Evolutionary conservation across 2,329 filamentous ascomycete species (phyloP), one percentile per base, ranked within the genome.

Genomic region (Byssoonygena ceratinophila): DNA sequence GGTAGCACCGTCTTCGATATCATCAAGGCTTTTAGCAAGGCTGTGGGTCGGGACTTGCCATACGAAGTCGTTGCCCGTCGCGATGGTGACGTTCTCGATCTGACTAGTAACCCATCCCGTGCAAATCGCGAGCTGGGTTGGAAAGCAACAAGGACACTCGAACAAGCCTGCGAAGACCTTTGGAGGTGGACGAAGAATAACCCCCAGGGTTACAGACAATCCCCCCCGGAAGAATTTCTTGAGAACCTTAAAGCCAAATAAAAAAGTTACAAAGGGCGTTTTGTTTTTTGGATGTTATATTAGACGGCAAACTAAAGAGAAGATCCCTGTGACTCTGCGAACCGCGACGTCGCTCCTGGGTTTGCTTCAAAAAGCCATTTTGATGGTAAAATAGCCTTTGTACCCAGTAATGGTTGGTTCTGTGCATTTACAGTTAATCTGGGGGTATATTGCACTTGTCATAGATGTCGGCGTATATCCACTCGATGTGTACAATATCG

Each of bases 161-260:
- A 97, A 73, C 82, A 95, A 68, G 90, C 91, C 23, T 98, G 92
- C 68, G 81, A 83, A 61, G 89, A 98, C 70, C 77, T 98, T 59
- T 98, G 92, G 92, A 83, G 82, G 65, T 98, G 92, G 92, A 94
- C 94, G 14, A 78, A 85, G 73, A 97, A 96, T 74, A 97, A 97
- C 74, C 92, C 92, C 22, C 82, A 90, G 72, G 92, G 92, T 20
- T 97, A 97, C 75, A 80, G 86, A 59, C 90, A 97, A 73, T 78
- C 89, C 59, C 88, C 91, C n/a, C 91, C 92, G 0, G 78, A 85
- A 59, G 82, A 85, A 70, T 78, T 97, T 62, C 66, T 96, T 47
- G 83, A 84, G 27, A 59, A 58, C 12, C 36, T 59, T 37, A 58
- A 53, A 41, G 14, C 14, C 7, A 34, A 43, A 16, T 50, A 22